A percentile compares a stretch with the other conserved stretches of the same genome.
Conservation (phyloP, 305 asterid genomes). For the Fraxinus nigra region DNA sequence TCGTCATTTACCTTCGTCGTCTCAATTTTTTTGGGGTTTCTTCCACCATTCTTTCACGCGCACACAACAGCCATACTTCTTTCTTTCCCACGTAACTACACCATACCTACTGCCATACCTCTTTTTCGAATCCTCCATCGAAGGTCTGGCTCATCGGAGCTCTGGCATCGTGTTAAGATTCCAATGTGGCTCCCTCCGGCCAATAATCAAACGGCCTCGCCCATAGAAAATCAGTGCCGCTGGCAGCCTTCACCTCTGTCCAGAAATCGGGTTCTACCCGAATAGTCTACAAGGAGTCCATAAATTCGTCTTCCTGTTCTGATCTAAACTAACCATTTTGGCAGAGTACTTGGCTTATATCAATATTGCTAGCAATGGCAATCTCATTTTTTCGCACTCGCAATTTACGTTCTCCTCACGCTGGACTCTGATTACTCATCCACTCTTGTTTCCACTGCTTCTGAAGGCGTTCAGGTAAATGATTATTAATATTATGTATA, state of each 20-base stretch:
- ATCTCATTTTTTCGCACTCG: no score
- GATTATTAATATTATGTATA: neutral
- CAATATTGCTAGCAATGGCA: no score
- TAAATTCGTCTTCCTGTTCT: no score
- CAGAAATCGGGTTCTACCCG: conserved; percentile 43
- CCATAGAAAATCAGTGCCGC: conserved; percentile 59
- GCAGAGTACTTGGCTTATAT: no score
- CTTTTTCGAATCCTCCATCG: conserved; percentile 26
- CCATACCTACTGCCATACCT: no score
- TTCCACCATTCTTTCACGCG: no score
- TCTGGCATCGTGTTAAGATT: conserved; percentile 43
- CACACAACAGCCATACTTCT: no score
- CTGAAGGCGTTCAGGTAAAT: conserved; percentile 89
- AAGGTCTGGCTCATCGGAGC: conserved; percentile 72
- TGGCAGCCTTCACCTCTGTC: conserved; percentile 35
- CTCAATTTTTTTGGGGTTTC: no score
- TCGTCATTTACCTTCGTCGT: no score
- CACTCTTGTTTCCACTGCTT: conserved; percentile 71
- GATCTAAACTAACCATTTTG: no score
- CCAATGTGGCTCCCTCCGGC: conserved; percentile 82
- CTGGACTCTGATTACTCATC: conserved; percentile 56
- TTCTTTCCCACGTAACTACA: no score
- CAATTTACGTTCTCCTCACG: conserved; percentile 38
- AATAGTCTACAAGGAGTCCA: no score
- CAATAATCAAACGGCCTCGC: conserved; percentile 49